A percentile compares a stretch with the other conserved stretches of the same genome.
Evolutionary conservation across 1,139 yeast genomes (phyloP).

Genomic region (Sugiyamaella xylanicola): DNA sequence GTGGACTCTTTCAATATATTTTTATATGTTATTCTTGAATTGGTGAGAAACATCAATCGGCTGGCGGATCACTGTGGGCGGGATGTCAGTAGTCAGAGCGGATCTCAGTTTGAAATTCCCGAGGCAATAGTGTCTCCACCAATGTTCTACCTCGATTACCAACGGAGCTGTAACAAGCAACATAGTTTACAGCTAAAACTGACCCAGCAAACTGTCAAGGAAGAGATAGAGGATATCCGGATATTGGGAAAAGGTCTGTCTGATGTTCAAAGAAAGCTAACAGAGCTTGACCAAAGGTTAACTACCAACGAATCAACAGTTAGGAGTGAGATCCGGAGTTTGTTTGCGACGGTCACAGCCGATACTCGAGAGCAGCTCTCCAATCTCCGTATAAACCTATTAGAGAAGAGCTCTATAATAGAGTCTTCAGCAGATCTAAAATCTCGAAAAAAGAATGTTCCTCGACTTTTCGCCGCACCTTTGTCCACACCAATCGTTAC

Average conservation of each 20-base stretch:
- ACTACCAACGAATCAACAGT: not conserved
- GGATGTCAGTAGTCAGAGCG: too few relatives aligned
- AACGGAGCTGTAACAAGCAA: not conserved
- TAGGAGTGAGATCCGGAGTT: not conserved
- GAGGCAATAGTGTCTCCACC: not conserved
- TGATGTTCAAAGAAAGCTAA: constrained; percentile 5
- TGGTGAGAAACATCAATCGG: constrained; percentile 27
- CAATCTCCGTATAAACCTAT: not conserved
- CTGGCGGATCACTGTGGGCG: not conserved
- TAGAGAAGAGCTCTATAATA: constrained; percentile 6
- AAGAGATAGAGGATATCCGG: constrained; percentile 6
- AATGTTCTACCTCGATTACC: not conserved
- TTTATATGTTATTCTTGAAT: constrained; percentile 32
- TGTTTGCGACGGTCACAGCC: not conserved
- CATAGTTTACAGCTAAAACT: constrained; percentile 1
- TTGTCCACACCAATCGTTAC: not conserved
- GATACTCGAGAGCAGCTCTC: not conserved
- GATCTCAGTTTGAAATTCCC: too few relatives aligned
- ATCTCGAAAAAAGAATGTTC: too few relatives aligned
- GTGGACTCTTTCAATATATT: constrained; percentile 34
- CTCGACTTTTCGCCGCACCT: too few relatives aligned
- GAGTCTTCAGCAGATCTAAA: too few relatives aligned
- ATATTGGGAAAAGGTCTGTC: constrained; percentile 1
- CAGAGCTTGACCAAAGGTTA: constrained; percentile 7
- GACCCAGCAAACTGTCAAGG: not conserved